These are phyloP conservation scores for Nepenthes alata DNA, from an alignment of 179 eudicot species.

Conservation along the genomic window DNA sequence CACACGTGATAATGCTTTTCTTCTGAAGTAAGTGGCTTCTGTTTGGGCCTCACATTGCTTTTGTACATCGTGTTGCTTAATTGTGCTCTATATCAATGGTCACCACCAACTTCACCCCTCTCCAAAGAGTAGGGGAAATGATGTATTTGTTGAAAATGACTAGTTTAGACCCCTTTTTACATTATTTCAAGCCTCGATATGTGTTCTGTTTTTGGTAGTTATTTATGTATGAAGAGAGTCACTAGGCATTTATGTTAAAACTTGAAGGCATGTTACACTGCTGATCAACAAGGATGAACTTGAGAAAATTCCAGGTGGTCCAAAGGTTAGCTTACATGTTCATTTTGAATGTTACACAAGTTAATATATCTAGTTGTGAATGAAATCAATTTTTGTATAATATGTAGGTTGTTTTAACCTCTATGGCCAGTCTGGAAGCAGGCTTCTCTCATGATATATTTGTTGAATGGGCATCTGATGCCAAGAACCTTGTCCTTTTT, in stretches of 20 bases:
- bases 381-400: slow-evolving; percentile 3
- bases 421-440: slow-evolving; percentile 94
- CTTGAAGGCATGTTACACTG: slow-evolving; percentile 71
- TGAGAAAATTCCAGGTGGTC: slow-evolving; percentile 81
- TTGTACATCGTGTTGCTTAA: not conserved
- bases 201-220: not conserved
- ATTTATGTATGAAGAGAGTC: slow-evolving; percentile 11
- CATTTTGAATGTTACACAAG: not conserved
- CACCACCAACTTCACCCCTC: not conserved
- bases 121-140: not conserved
- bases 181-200: not conserved
- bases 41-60: not conserved
- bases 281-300: slow-evolving; percentile 71
- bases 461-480: slow-evolving; percentile 93
- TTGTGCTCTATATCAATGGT: not conserved
- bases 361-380: slow-evolving; percentile 6
- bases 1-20: slow-evolving; percentile 89
- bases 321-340: slow-evolving; percentile 47
- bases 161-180: too few relatives aligned
- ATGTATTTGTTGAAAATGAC: too few relatives aligned
- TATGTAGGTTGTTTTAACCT: slow-evolving; percentile 76
- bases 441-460: slow-evolving; percentile 95
- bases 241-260: slow-evolving; percentile 13
- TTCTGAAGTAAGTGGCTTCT: slow-evolving; percentile 47
- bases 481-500: slow-evolving; percentile 82